phyloP scores from a whole-genome alignment of 139 green algal genomes.

The Coccomyxa sp. region DNA sequence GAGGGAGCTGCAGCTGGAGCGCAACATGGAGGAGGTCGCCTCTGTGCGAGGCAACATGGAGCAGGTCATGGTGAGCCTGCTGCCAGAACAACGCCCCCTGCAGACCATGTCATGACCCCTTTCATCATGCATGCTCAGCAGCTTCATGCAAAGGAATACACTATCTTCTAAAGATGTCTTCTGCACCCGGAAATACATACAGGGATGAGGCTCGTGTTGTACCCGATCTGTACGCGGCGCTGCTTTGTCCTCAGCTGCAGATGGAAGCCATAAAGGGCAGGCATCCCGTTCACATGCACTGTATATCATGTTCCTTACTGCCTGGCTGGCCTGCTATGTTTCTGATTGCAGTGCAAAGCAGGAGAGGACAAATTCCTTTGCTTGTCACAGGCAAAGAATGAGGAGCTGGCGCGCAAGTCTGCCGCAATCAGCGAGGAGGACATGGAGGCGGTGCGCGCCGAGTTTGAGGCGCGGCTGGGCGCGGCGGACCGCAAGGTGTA shows the following conservation, averaged over 20 bases:
- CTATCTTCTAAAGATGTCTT: too few relatives aligned
- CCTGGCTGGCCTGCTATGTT: too few relatives aligned
- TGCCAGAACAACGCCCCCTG: too few relatives aligned
- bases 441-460: slow-evolving; percentile 37
- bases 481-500: slow-evolving; percentile 64
- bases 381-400: slow-evolving; percentile 61
- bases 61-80: slow-evolving; percentile 17
- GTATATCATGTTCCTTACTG: too few relatives aligned
- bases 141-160: not conserved
- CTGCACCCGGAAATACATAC: too few relatives aligned
- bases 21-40: slow-evolving; percentile 44
- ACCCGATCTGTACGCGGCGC: too few relatives aligned
- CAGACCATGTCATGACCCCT: not conserved
- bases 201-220: too few relatives aligned
- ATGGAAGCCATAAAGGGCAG: too few relatives aligned
- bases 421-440: slow-evolving; percentile 49
- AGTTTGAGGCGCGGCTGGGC: slow-evolving; percentile 55
- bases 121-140: not conserved
- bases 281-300: too few relatives aligned
- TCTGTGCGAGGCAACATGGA: slow-evolving; percentile 15
- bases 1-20: slow-evolving; percentile 55
- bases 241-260: too few relatives aligned
- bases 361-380: too few relatives aligned
- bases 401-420: slow-evolving; percentile 60
- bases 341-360: too few relatives aligned